A percentile compares a stretch with the other conserved stretches of the same genome.
These are phyloP conservation scores for Globisporangium spiculum DNA, from an alignment of 352 stramenopile genomes.

Conservation along the genomic window DNA sequence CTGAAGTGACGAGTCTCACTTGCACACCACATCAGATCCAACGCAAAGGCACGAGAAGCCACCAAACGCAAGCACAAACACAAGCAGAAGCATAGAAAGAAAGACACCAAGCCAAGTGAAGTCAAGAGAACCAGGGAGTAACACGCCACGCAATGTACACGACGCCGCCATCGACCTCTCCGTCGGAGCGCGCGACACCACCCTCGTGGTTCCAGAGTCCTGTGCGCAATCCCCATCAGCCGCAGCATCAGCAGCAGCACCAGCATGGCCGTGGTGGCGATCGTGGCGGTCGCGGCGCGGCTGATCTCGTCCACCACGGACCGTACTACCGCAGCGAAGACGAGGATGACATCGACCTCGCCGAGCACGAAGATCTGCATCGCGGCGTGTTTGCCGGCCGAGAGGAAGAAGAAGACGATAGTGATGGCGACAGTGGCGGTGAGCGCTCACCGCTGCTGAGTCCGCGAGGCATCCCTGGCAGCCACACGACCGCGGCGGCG, in stretches of 20 bases:
- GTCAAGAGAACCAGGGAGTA: not conserved
- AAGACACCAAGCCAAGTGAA: not conserved
- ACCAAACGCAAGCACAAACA: not conserved
- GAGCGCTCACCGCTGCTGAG: conserved; percentile 49
- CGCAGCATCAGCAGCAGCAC: not conserved
- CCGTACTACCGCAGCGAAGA: conserved; percentile 13
- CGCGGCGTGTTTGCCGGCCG: not conserved
- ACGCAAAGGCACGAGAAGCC: not conserved
- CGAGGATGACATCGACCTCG: conserved; percentile 11
- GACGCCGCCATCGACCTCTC: conserved; percentile 8
- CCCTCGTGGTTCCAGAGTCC: conserved; percentile 18
- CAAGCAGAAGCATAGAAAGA: not conserved
- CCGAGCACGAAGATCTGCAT: conserved; percentile 4
- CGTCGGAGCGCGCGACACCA: not conserved
- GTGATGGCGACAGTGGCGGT: conserved; percentile 13
- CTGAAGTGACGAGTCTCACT: not conserved
- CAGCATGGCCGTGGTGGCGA: not conserved
- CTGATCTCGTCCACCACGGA: not conserved
- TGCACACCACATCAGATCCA: not conserved
- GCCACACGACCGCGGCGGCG: conserved; percentile 28
- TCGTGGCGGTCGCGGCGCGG: not conserved
- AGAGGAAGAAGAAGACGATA: conserved; percentile 22
- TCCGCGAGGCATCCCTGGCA: conserved; percentile 12
- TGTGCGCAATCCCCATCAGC: not conserved
- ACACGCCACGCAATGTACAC: not conserved